Conservation (phyloP, 2,329 filamentous ascomycete genomes). For the Trichoderma simmonsii region DNA sequence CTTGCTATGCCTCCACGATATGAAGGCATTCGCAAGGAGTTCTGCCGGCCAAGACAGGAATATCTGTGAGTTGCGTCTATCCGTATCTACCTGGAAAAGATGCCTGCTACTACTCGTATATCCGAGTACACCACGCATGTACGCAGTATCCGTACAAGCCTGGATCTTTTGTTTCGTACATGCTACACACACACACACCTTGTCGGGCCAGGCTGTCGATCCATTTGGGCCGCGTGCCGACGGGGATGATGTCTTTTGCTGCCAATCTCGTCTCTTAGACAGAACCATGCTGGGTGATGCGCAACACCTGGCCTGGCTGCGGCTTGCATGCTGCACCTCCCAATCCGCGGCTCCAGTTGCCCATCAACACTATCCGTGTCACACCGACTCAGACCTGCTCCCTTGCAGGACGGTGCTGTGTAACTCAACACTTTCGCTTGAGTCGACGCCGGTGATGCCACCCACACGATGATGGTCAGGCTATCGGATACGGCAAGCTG, state of each 20-base stretch:
- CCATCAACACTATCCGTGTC: background rate
- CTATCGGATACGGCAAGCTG: background rate
- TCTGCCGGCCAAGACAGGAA: background rate
- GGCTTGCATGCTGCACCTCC: background rate
- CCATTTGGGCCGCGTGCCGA: slow-evolving; percentile 7
- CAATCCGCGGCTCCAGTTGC: background rate
- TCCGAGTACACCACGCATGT: background rate
- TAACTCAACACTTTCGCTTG: background rate
- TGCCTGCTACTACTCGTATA: background rate
- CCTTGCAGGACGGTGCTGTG: background rate
- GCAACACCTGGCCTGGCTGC: background rate
- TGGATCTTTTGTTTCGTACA: background rate
- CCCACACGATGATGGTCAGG: background rate
- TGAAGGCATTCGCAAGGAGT: background rate
- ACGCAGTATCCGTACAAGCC: background rate
- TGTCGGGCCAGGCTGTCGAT: slow-evolving; percentile 14
- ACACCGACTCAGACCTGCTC: background rate
- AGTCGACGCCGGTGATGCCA: background rate
- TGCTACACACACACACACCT: background rate
- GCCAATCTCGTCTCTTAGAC: background rate
- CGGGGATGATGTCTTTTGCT: background rate
- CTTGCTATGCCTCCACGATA: background rate
- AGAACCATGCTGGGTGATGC: slow-evolving; percentile 3
- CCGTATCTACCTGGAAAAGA: background rate
- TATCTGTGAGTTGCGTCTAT: background rate